These are phyloP conservation scores for Conoideocrella luteorostrata DNA, from an alignment of 2,329 filamentous ascomycete genomes.

Conservation along the genomic window DNA sequence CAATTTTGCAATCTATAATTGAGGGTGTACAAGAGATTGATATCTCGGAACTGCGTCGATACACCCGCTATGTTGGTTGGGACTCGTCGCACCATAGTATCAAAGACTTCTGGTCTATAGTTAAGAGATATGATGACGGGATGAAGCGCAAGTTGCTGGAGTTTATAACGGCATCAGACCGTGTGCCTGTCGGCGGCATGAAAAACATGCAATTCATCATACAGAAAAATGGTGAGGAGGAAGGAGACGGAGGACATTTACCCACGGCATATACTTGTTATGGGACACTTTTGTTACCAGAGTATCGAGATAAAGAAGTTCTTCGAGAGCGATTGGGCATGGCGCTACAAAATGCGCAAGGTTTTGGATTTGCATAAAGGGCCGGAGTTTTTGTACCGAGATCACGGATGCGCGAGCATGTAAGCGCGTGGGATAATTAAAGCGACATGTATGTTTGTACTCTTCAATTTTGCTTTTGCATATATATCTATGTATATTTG, in stretches of 20 bases:
- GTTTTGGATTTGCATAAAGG: slow-evolving; percentile 72
- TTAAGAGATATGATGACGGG: slow-evolving; percentile 57
- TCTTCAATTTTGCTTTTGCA: not conserved
- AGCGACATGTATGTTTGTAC: slow-evolving; percentile 4
- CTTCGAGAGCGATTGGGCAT: slow-evolving; percentile 70
- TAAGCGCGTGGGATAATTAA: not conserved
- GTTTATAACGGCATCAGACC: slow-evolving; percentile 90
- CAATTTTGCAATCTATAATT: slow-evolving; percentile 67
- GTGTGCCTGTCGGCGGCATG: slow-evolving; percentile 82
- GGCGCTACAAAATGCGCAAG: slow-evolving; percentile 80
- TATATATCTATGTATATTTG: too few species aligned
- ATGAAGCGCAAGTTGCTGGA: slow-evolving; percentile 76
- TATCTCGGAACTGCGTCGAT: slow-evolving; percentile 62
- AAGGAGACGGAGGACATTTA: slow-evolving; percentile 48
- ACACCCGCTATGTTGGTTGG: slow-evolving; percentile 78
- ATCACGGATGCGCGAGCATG: not conserved
- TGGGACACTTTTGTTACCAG: slow-evolving; percentile 76
- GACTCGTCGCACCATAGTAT: slow-evolving; percentile 63
- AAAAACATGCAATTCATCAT: slow-evolving; percentile 77
- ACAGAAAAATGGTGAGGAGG: slow-evolving; percentile 65
- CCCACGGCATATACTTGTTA: slow-evolving; percentile 93
- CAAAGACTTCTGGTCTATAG: slow-evolving; percentile 76
- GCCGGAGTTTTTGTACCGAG: too few species aligned
- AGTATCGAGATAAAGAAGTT: slow-evolving; percentile 66
- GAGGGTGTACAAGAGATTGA: slow-evolving; percentile 82